These are phyloP conservation scores for Tulasnella sp. DNA, from an alignment of 768 basidiomycete genomes.

Conservation along the genomic window DNA sequence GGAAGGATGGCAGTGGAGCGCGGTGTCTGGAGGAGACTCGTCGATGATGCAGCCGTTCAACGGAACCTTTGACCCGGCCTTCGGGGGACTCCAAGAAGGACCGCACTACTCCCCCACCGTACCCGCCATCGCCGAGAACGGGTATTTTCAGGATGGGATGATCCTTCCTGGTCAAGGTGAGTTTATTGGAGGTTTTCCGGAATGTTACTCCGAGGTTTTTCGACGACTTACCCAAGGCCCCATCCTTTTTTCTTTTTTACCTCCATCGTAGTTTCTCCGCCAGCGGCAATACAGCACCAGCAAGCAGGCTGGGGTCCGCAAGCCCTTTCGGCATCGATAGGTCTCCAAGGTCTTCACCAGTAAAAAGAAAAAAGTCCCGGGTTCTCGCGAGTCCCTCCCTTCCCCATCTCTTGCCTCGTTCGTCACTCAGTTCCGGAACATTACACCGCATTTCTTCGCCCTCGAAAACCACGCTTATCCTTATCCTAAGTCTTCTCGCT, in stretches of 20 bases:
- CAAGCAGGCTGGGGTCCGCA: neutral
- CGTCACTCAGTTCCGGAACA: neutral
- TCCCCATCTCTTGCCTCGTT: neutral
- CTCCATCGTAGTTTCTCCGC: neutral
- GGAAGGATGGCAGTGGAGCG: neutral
- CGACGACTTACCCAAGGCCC: neutral
- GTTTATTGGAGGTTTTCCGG: constrained; percentile 2
- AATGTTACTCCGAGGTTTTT: constrained; percentile 2
- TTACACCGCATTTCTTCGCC: constrained; percentile 2
- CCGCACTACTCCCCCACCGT: neutral
- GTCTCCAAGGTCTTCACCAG: neutral
- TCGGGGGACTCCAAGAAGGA: neutral
- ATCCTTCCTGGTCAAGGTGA: neutral
- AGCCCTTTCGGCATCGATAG: neutral
- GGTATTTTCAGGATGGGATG: neutral
- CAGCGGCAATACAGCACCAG: neutral
- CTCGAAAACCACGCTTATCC: constrained; percentile 3
- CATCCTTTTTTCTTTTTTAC: neutral
- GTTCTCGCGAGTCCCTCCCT: neutral
- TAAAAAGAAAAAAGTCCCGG: neutral
- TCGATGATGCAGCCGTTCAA: neutral
- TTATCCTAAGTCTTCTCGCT: neutral
- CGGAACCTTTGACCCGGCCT: neutral
- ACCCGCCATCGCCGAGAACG: neutral
- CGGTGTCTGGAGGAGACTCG: neutral